Evolutionary conservation across 164 flowering plant genomes (phyloP).

Genomic region (Macadamia tetraphylla): DNA sequence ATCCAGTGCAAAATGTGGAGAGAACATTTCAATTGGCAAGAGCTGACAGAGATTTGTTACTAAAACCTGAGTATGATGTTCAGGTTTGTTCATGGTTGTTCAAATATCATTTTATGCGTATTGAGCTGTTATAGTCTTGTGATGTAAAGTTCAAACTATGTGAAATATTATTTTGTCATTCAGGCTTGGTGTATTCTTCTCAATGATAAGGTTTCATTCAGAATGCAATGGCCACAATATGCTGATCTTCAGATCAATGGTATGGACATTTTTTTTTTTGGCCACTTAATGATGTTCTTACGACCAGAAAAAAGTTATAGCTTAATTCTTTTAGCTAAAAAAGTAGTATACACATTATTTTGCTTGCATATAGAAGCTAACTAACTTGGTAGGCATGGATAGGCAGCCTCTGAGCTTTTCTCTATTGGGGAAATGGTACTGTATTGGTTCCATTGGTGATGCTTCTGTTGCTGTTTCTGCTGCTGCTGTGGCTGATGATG

Average conservation of each 20-base stretch:
- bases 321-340: too few species aligned
- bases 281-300: neutral
- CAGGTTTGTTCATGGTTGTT: slow-evolving; percentile 55
- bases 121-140: neutral
- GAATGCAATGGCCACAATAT: slow-evolving; percentile 99
- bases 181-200: slow-evolving; percentile 99
- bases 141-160: neutral
- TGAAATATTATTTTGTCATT: neutral
- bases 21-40: slow-evolving; percentile 77
- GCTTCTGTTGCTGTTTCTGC: too few species aligned
- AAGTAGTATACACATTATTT: too few species aligned
- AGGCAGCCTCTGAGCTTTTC: too few species aligned
- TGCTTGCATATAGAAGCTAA: too few species aligned
- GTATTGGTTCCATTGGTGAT: too few species aligned
- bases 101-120: neutral
- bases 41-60: slow-evolving; percentile 62
- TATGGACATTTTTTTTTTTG: slow-evolving; percentile 16
- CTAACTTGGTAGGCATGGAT: too few species aligned
- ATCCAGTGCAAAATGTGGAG: slow-evolving; percentile 67
- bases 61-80: slow-evolving; percentile 70
- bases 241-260: slow-evolving; percentile 93
- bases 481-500: too few species aligned
- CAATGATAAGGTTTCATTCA: slow-evolving; percentile 84
- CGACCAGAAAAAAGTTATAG: neutral
- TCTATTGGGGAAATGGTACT: too few species aligned